These are phyloP conservation scores for Nemania sp. DNA, from an alignment of 2,329 filamentous ascomycete species.

Conservation along the genomic window DNA sequence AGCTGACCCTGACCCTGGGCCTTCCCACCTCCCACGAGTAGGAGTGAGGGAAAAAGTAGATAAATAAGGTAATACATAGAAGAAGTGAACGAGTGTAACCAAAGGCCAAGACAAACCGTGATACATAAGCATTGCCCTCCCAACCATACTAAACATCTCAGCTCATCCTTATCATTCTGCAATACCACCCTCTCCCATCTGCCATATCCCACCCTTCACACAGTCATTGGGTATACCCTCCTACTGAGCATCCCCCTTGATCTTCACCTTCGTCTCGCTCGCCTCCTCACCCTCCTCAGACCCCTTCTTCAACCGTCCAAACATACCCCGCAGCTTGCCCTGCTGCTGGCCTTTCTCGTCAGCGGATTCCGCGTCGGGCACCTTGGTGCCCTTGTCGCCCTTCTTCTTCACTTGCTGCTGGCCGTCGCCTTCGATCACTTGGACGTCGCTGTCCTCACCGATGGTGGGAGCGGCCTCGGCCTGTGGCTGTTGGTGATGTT, in stretches of 20 bases:
- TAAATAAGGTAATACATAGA: too few relatives aligned
- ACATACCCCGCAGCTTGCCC: slow-evolving; percentile 12
- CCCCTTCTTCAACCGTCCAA: slow-evolving; percentile 25
- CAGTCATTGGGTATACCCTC: background rate
- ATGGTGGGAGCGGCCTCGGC: background rate
- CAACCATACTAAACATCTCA: background rate
- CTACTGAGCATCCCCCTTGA: slow-evolving; percentile 11
- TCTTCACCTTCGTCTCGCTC: slow-evolving; percentile 12
- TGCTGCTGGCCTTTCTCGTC: slow-evolving; percentile 18
- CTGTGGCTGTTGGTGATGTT: slow-evolving; percentile 8
- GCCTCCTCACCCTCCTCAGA: slow-evolving; percentile 5
- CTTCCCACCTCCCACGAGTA: background rate
- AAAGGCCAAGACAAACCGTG: background rate
- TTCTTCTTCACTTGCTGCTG: slow-evolving; percentile 11
- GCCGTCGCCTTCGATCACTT: background rate
- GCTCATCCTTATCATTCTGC: background rate
- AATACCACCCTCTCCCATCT: background rate
- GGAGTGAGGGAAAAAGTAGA: slow-evolving; percentile 16
- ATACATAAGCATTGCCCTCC: background rate
- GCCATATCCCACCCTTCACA: background rate
- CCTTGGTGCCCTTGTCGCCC: background rate
- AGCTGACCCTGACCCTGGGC: slow-evolving; percentile 19
- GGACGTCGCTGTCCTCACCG: background rate
- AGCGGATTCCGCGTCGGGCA: background rate
- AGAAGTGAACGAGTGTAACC: background rate